Evolutionary conservation across 148 eudicot species (phyloP).

Genomic region (Agrostemma githago): DNA sequence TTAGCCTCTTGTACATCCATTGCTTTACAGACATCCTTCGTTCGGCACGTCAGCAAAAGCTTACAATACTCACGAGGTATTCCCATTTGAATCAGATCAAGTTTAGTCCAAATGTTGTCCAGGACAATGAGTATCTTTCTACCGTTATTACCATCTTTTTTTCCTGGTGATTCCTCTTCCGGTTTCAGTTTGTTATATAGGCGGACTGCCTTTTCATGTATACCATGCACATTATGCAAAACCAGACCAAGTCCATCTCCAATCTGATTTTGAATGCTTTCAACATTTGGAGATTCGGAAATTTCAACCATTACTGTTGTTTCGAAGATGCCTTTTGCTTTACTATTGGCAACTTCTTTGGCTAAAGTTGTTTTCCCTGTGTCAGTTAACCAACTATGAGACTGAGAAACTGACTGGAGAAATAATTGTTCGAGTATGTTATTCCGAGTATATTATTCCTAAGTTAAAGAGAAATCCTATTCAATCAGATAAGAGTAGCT

Average conservation of each 20-base stretch:
- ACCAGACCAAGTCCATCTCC: not conserved
- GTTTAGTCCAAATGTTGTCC: not conserved
- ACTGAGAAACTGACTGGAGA: too few species aligned
- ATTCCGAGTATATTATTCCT: too few species aligned
- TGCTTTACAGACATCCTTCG: not conserved
- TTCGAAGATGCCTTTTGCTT: not conserved
- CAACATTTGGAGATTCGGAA: not conserved
- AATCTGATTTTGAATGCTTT: not conserved
- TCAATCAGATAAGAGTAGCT: too few species aligned
- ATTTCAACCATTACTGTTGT: not conserved
- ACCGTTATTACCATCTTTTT: not conserved
- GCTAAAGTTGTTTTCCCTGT: not conserved
- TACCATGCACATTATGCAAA: not conserved
- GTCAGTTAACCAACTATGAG: not conserved
- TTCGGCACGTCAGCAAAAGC: constrained; percentile 1
- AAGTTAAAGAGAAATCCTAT: too few species aligned
- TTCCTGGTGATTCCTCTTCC: not conserved
- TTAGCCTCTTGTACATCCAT: not conserved
- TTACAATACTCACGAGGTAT: constrained; percentile 6
- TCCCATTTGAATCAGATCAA: not conserved
- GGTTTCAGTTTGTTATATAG: not conserved
- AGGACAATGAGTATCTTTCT: not conserved
- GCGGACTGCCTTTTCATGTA: not conserved
- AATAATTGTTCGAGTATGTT: too few species aligned
- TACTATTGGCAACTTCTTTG: not conserved